Percentiles rank a stretch among this genome's conserved stretches.
phyloP scores from a whole-genome alignment of 2,329 filamentous ascomycete species.

The Arthrobotrys megalospora region DNA sequence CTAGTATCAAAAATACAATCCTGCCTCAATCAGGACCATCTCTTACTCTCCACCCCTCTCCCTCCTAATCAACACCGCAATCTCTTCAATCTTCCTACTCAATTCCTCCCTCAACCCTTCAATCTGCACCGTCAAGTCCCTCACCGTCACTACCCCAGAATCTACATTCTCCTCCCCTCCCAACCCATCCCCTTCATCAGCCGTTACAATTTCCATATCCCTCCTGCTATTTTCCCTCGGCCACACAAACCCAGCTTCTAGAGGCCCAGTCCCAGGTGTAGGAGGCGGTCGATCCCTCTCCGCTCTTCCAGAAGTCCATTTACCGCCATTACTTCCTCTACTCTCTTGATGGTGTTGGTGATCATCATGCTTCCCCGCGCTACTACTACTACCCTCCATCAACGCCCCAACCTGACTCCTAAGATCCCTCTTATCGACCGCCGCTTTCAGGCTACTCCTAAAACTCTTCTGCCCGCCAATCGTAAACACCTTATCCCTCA shows the following conservation, averaged over 20 bases:
- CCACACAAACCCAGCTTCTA: constrained; percentile 15
- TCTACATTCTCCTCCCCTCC: constrained; percentile 45
- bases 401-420: constrained; percentile 41
- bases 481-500: constrained; percentile 40
- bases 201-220: constrained; percentile 18
- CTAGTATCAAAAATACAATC: background rate
- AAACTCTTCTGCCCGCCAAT: constrained; percentile 47
- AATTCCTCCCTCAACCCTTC: constrained; percentile 50
- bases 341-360: background rate
- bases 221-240: background rate
- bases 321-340: background rate
- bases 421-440: constrained; percentile 37
- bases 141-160: constrained; percentile 38
- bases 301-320: constrained; percentile 16
- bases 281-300: constrained; percentile 31
- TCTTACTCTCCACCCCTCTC: background rate
- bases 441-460: constrained; percentile 22
- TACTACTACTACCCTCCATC: constrained; percentile 32
- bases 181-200: constrained; percentile 12
- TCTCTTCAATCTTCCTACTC: constrained; percentile 46
- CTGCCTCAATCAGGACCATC: background rate
- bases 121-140: constrained; percentile 55
- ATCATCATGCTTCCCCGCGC: constrained; percentile 5
- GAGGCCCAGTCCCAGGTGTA: constrained; percentile 46
- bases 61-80: constrained; percentile 31